Percentiles rank a stretch among this genome's conserved stretches.
These are phyloP conservation scores for Panicum hallii DNA, from an alignment of 202 grass and related monocot species.

Conservation along the genomic window DNA sequence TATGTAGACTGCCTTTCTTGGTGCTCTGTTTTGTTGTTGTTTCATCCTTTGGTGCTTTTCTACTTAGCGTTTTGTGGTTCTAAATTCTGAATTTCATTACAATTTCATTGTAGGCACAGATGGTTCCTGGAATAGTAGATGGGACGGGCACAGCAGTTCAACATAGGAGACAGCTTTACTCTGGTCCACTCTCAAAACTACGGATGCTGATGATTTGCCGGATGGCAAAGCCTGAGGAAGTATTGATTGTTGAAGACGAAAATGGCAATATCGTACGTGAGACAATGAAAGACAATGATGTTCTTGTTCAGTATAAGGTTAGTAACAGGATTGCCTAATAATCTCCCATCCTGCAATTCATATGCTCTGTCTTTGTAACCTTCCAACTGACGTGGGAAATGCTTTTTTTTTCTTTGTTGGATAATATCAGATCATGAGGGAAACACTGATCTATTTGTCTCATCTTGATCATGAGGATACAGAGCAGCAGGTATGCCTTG, in stretches of 20 bases:
- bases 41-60: conserved; percentile 39
- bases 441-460: conserved; percentile 97
- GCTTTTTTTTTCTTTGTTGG: background rate
- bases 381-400: conserved; percentile 14
- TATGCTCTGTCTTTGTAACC: conserved; percentile 34
- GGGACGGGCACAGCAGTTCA: conserved; percentile 68
- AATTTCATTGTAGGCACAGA: conserved; percentile 46
- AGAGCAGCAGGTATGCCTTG: conserved; percentile 80
- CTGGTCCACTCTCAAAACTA: conserved; percentile 85
- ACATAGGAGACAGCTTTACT: conserved; percentile 92
- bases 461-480: conserved; percentile 99
- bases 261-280: conserved; percentile 99
- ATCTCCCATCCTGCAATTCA: background rate
- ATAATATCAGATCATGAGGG: conserved; percentile 94
- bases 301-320: conserved; percentile 99
- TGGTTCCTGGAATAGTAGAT: conserved; percentile 83
- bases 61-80: conserved; percentile 21
- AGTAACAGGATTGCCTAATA: conserved; percentile 32
- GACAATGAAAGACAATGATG: conserved; percentile 99
- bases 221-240: conserved; percentile 99
- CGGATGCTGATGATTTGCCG: conserved; percentile 97
- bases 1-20: conserved; percentile 12
- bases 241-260: conserved; percentile 98
- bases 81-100: conserved; percentile 23
- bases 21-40: background rate